Percentiles rank a stretch among this genome's conserved stretches.
Conservation (phyloP, 352 stramenopile genomes). For the Albugo laibachii region DNA sequence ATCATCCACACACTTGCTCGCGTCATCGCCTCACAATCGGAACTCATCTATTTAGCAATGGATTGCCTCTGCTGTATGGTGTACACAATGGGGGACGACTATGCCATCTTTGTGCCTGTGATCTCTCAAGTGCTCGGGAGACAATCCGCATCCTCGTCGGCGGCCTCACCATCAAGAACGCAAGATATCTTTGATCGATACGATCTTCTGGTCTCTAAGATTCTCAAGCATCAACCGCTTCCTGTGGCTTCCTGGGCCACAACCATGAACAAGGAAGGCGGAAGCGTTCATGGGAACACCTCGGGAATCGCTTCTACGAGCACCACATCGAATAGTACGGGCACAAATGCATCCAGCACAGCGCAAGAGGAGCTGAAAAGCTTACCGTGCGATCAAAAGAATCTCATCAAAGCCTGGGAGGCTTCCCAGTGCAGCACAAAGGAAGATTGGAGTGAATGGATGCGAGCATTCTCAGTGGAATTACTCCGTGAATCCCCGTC, state of each 20-base stretch:
- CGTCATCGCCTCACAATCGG: constrained; percentile 59
- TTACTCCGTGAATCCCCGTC: constrained; percentile 94
- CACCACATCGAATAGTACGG: not conserved
- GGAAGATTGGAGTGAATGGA: constrained; percentile 98
- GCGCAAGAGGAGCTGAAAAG: constrained; percentile 30
- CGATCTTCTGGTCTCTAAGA: constrained; percentile 72
- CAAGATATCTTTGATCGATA: constrained; percentile 80
- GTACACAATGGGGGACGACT: constrained; percentile 78
- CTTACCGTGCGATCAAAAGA: constrained; percentile 61
- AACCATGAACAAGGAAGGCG: constrained; percentile 21
- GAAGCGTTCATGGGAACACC: no score
- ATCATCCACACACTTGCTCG: constrained; percentile 80
- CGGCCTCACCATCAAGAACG: constrained; percentile 12
- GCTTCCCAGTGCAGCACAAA: constrained; percentile 67
- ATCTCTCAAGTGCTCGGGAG: constrained; percentile 65
- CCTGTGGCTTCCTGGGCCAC: constrained; percentile 66
- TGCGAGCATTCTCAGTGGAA: constrained; percentile 92
- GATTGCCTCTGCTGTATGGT: constrained; percentile 79
- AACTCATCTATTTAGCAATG: constrained; percentile 75
- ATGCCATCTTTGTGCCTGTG: constrained; percentile 75
- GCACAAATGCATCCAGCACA: not conserved
- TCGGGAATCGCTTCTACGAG: no score
- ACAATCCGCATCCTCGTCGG: constrained; percentile 11
- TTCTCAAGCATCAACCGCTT: constrained; percentile 71
- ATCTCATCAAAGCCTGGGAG: constrained; percentile 76